phyloP scores from a whole-genome alignment of 768 basidiomycete genomes.

The Lenzites betulinus region DNA sequence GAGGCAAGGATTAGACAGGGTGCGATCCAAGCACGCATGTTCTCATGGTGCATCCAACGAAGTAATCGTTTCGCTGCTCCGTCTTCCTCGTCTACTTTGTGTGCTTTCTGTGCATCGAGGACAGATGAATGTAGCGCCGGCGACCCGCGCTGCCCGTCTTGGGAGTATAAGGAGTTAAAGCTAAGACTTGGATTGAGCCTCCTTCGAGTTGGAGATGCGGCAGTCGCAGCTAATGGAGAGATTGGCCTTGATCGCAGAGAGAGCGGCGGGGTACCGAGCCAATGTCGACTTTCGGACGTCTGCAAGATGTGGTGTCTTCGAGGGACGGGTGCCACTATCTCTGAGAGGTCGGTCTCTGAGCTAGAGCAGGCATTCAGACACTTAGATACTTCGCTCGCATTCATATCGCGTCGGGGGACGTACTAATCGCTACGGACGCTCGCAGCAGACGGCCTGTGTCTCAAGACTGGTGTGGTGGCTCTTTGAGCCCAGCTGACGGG shows the following conservation, averaged over 20 bases:
- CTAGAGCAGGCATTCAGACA: constrained; percentile 16
- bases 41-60: constrained; percentile 77
- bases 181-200: constrained; percentile 32
- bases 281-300: constrained; percentile 56
- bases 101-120: constrained; percentile 9
- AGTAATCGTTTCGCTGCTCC: constrained; percentile 65
- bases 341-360: constrained; percentile 37
- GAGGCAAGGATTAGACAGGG: constrained; percentile 56
- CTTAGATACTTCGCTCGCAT: not conserved
- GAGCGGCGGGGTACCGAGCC: constrained; percentile 53
- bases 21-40: constrained; percentile 59
- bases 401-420: not conserved
- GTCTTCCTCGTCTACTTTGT: constrained; percentile 27
- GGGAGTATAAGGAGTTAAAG: constrained; percentile 48
- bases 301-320: constrained; percentile 62
- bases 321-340: constrained; percentile 68
- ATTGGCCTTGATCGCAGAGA: constrained; percentile 50
- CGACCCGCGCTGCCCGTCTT: constrained; percentile 33
- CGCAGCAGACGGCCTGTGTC: constrained; percentile 18
- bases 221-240: constrained; percentile 45
- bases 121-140: constrained; percentile 1
- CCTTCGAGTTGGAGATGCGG: constrained; percentile 29
- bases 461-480: constrained; percentile 20
- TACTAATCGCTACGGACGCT: constrained; percentile 27
- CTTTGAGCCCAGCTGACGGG: constrained; percentile 17